Evolutionary conservation across 2,329 filamentous ascomycete species (phyloP).

Genomic region (Xylogone sp.): DNA sequence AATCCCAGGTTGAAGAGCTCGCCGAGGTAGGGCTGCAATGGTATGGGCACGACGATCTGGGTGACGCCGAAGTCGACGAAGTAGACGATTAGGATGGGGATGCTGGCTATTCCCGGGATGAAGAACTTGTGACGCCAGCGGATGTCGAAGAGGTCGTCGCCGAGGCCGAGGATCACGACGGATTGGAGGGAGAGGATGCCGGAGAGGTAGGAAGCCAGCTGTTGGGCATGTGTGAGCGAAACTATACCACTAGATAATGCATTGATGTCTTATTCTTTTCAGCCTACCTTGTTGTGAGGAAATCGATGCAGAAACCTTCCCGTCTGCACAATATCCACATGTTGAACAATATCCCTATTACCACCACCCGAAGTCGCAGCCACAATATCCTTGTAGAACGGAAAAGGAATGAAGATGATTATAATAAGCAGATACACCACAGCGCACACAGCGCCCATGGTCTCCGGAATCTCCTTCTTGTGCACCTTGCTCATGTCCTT

Average conservation of each 20-base stretch:
- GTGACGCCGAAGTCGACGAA: slow-evolving; percentile 98
- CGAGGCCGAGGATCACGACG: slow-evolving; percentile 85
- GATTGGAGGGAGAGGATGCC: slow-evolving; percentile 90
- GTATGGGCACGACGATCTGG: slow-evolving; percentile 84
- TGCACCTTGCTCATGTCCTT: slow-evolving; percentile 80
- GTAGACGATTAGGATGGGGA: slow-evolving; percentile 93
- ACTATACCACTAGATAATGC: too few relatives aligned
- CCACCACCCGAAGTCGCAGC: slow-evolving; percentile 90
- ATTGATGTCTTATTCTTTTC: too few relatives aligned
- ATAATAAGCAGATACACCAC: slow-evolving; percentile 86
- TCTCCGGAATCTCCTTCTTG: slow-evolving; percentile 81
- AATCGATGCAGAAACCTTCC: slow-evolving; percentile 88
- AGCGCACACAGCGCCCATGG: slow-evolving; percentile 92
- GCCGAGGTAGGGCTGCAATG: slow-evolving; percentile 79
- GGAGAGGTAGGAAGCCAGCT: slow-evolving; percentile 93
- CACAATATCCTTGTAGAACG: slow-evolving; percentile 97
- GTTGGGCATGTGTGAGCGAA: too few relatives aligned
- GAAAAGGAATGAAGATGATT: slow-evolving; percentile 92
- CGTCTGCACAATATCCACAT: slow-evolving; percentile 46
- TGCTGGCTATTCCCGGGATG: slow-evolving; percentile 89
- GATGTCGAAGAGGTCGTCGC: slow-evolving; percentile 96
- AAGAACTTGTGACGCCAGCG: slow-evolving; percentile 98
- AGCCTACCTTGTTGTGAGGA: slow-evolving; percentile 80
- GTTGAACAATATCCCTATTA: slow-evolving; percentile 78
- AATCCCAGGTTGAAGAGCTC: slow-evolving; percentile 73